Percentiles rank a stretch among this genome's conserved stretches.
These are phyloP conservation scores for Phytophthora vignae DNA, from an alignment of 352 stramenopile genomes.

Conservation along the genomic window DNA sequence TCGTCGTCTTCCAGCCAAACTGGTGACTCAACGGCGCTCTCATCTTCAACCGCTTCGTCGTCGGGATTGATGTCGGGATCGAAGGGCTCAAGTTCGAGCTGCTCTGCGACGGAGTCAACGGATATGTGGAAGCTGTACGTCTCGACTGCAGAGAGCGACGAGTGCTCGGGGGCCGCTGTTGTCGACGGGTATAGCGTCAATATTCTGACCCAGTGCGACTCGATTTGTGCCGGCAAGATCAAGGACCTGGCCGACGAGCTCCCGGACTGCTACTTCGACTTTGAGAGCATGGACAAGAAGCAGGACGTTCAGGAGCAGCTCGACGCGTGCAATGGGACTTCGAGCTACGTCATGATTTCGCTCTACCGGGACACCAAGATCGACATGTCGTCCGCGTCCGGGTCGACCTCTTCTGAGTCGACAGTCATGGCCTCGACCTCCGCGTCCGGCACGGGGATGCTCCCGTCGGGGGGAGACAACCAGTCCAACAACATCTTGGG, in stretches of 20 bases:
- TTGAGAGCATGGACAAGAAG: constrained; percentile 49
- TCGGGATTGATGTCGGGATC: constrained; percentile 8
- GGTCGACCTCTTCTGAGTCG: constrained; percentile 10
- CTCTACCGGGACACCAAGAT: constrained; percentile 4
- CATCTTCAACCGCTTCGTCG: constrained; percentile 8
- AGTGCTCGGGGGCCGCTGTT: constrained; percentile 27
- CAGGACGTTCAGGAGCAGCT: constrained; percentile 20
- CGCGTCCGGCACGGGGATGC: not conserved
- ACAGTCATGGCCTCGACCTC: not conserved
- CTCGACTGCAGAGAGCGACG: constrained; percentile 28
- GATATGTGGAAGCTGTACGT: constrained; percentile 26
- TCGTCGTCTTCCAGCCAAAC: not conserved
- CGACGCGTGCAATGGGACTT: constrained; percentile 9
- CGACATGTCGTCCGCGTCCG: constrained; percentile 7
- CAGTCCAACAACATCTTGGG: constrained; percentile 7
- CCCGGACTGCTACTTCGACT: constrained; percentile 46
- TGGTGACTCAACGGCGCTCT: constrained; percentile 2
- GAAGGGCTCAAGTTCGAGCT: constrained; percentile 8
- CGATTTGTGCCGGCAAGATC: constrained; percentile 31
- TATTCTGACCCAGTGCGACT: constrained; percentile 40
- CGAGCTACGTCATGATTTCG: constrained; percentile 7
- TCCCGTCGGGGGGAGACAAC: constrained; percentile 1
- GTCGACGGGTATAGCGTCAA: constrained; percentile 28
- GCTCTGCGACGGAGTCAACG: constrained; percentile 24
- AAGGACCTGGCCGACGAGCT: constrained; percentile 24